phyloP scores from a whole-genome alignment of 108 stramenopile genomes.

The Fragilaria crotonensis region DNA sequence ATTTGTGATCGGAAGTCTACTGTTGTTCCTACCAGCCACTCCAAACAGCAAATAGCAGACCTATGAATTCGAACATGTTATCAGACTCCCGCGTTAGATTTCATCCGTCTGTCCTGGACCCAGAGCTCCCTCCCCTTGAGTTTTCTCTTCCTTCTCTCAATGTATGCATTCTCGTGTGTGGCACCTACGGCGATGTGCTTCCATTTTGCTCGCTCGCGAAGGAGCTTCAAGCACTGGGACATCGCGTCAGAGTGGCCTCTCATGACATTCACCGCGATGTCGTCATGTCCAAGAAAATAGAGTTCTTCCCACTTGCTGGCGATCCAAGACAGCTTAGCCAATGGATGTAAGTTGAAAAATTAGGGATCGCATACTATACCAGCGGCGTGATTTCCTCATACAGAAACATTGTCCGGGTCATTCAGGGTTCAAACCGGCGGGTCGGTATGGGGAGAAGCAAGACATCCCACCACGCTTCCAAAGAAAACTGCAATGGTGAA shows the following conservation, averaged over 20 bases:
- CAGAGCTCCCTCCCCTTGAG: slow-evolving; percentile 4
- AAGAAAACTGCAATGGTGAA: slow-evolving; percentile 55
- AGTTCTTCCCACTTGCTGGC: slow-evolving; percentile 80
- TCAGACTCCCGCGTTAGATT: too few relatives aligned
- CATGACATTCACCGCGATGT: slow-evolving; percentile 49
- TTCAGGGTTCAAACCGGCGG: slow-evolving; percentile 53
- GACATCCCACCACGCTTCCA: slow-evolving; percentile 29
- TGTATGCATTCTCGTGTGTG: slow-evolving; percentile 55
- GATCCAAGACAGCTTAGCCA: slow-evolving; percentile 55
- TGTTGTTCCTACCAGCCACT: too few relatives aligned
- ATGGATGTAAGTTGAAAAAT: slow-evolving; percentile 45
- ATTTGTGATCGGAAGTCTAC: too few relatives aligned
- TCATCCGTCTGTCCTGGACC: too few relatives aligned
- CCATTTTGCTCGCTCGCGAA: slow-evolving; percentile 52
- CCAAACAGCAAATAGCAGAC: too few relatives aligned
- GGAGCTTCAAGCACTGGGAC: slow-evolving; percentile 38
- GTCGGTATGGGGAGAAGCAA: slow-evolving; percentile 39
- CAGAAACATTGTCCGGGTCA: too few relatives aligned
- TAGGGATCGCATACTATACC: not conserved
- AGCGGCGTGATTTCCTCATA: not conserved
- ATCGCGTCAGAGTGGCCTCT: slow-evolving; percentile 58
- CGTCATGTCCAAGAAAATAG: slow-evolving; percentile 42
- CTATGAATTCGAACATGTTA: too few relatives aligned
- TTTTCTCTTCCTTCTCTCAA: slow-evolving; percentile 43
- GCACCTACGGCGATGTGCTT: slow-evolving; percentile 60